phyloP scores from a whole-genome alignment of 345 rosid genomes.

The Hypericum perforatum region DNA sequence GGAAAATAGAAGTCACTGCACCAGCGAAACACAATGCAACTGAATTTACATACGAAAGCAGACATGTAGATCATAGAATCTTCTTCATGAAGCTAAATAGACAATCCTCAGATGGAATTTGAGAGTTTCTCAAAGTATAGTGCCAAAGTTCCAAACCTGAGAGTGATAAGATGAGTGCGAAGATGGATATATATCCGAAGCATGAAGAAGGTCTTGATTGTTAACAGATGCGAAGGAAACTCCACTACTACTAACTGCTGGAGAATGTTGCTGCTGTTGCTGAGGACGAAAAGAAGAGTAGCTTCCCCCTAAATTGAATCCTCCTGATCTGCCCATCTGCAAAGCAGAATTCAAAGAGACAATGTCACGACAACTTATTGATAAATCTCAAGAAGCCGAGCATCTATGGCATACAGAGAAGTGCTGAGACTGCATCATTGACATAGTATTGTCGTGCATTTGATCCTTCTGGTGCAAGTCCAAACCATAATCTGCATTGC shows the following conservation, averaged over 20 bases:
- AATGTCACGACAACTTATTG: neutral
- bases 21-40: no score
- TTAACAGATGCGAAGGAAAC: constrained; percentile 51
- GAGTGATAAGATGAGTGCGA: constrained; percentile 70
- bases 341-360: constrained; percentile 11
- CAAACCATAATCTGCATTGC: constrained; percentile 82
- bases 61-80: neutral
- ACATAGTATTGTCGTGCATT: constrained; percentile 82
- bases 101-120: constrained; percentile 1
- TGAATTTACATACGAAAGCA: neutral
- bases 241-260: constrained; percentile 64
- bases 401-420: constrained; percentile 55
- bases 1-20: no score
- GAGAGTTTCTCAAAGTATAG: constrained; percentile 12
- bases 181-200: constrained; percentile 70
- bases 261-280: constrained; percentile 78
- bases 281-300: constrained; percentile 83
- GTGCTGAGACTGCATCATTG: constrained; percentile 98
- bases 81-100: neutral
- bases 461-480: constrained; percentile 96
- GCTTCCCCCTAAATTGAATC: constrained; percentile 74
- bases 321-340: constrained; percentile 89
- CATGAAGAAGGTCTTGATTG: constrained; percentile 71
- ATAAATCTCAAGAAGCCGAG: neutral
- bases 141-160: constrained; percentile 49